Percentiles rank a stretch among this genome's conserved stretches.
These are phyloP conservation scores for Plenodomus biglobosus DNA, from an alignment of 2,329 filamentous ascomycete species.

Conservation along the genomic window DNA sequence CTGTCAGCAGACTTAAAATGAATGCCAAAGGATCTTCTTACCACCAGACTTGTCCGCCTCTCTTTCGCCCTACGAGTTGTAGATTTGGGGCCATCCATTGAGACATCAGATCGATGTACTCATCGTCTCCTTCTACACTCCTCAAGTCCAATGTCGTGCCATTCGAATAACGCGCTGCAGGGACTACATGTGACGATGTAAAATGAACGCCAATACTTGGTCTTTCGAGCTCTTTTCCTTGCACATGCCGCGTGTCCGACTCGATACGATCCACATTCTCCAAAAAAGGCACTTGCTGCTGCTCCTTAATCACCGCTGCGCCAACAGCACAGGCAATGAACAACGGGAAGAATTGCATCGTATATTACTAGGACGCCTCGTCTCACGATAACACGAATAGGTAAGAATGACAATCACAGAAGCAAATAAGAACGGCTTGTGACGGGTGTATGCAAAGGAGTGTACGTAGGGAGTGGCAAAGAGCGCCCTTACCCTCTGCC, in stretches of 20 bases:
- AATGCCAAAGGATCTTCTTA: background rate
- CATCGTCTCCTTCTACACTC: constrained; percentile 23
- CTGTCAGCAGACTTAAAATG: background rate
- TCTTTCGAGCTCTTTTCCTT: background rate
- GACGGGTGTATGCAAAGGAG: background rate
- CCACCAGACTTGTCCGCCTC: constrained; percentile 8
- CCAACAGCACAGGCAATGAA: background rate
- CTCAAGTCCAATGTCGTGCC: constrained; percentile 25
- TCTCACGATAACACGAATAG: no score
- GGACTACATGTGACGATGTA: constrained; percentile 29
- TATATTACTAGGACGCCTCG: no score
- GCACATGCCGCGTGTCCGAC: background rate
- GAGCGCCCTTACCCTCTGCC: background rate
- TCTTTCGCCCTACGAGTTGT: background rate
- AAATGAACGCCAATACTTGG: constrained; percentile 32
- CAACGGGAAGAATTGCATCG: background rate
- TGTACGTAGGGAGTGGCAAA: background rate
- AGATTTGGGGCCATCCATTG: constrained; percentile 13
- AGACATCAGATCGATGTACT: constrained; percentile 27
- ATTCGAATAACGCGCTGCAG: constrained; percentile 26
- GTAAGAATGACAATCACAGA: no score
- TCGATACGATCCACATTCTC: background rate
- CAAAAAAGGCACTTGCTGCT: constrained; percentile 7
- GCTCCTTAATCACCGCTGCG: background rate
- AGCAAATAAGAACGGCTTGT: no score